These are phyloP conservation scores for Ophiostoma tasmaniense DNA, from an alignment of 2,329 filamentous ascomycete genomes.

Conservation along the genomic window DNA sequence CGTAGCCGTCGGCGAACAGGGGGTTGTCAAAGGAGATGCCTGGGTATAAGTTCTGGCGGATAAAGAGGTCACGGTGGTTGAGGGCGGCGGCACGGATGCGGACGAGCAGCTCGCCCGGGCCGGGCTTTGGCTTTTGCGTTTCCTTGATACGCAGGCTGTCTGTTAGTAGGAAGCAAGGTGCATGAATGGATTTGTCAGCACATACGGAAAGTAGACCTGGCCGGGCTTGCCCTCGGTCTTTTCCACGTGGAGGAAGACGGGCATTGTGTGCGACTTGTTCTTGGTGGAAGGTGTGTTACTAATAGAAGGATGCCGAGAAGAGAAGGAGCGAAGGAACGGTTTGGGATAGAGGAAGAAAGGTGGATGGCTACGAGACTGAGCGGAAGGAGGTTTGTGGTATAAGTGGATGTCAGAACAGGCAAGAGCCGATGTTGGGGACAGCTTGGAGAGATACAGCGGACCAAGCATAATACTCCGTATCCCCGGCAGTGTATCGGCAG, in stretches of 20 bases:
- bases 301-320: neutral
- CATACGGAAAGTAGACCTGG: constrained; percentile 74
- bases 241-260: constrained; percentile 52
- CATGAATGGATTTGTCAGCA: neutral
- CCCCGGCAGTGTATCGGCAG: neutral
- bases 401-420: neutral
- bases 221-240: constrained; percentile 69
- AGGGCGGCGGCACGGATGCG: constrained; percentile 71
- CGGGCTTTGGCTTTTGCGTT: constrained; percentile 54
- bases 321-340: neutral
- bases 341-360: too few relatives aligned
- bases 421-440: neutral
- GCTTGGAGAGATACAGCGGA: neutral
- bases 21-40: constrained; percentile 70
- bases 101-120: constrained; percentile 62
- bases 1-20: constrained; percentile 74
- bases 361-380: neutral
- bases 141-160: constrained; percentile 50
- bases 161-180: neutral
- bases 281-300: neutral
- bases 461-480: neutral
- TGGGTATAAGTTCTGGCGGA: constrained; percentile 86
- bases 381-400: neutral
- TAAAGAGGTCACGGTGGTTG: constrained; percentile 93
- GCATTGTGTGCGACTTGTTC: constrained; percentile 35